Percentiles rank a stretch among this genome's conserved stretches.
Conservation (phyloP, 2,329 filamentous ascomycete species). For the Aphanocladium album region DNA sequence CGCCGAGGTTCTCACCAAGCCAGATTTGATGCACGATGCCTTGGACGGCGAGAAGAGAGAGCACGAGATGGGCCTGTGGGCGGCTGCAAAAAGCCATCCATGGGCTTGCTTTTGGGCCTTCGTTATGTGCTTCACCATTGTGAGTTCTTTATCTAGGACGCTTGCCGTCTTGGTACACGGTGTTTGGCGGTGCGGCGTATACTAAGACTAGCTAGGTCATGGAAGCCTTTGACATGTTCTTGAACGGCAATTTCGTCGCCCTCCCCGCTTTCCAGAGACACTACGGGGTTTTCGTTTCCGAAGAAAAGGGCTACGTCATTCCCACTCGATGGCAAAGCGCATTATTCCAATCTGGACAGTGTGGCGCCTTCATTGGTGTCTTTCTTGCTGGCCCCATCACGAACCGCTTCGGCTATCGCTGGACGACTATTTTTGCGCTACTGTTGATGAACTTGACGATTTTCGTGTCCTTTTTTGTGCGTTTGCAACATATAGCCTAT, state of each 20-base stretch:
- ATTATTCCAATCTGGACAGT: slow-evolving; percentile 28
- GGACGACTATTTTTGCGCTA: slow-evolving; percentile 33
- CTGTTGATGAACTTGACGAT: slow-evolving; percentile 34
- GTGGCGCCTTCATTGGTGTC: slow-evolving; percentile 33
- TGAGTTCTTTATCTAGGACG: slow-evolving; percentile 27
- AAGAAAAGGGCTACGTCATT: slow-evolving; percentile 23
- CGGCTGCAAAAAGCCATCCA: slow-evolving; percentile 35
- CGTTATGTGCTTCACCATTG: slow-evolving; percentile 46
- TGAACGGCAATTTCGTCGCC: slow-evolving; percentile 43
- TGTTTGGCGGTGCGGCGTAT: background rate
- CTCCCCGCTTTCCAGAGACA: slow-evolving; percentile 30
- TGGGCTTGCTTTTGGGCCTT: slow-evolving; percentile 44
- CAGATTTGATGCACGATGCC: slow-evolving; percentile 35
- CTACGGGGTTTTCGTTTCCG: slow-evolving; percentile 29
- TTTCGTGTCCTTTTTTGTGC: slow-evolving; percentile 50
- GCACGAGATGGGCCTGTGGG: slow-evolving; percentile 34
- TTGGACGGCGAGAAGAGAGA: slow-evolving; percentile 39
- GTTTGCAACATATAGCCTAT: slow-evolving; percentile 14
- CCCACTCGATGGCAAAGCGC: slow-evolving; percentile 38
- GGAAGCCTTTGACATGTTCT: slow-evolving; percentile 46
- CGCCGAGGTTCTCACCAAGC: slow-evolving; percentile 30
- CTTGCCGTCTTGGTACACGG: no score
- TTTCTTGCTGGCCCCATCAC: slow-evolving; percentile 34
- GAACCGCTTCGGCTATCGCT: slow-evolving; percentile 32
- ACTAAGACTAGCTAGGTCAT: slow-evolving; percentile 33